phyloP scores from a whole-genome alignment of 1,284 basidiomycete species.

The Sparassis latifolia region DNA sequence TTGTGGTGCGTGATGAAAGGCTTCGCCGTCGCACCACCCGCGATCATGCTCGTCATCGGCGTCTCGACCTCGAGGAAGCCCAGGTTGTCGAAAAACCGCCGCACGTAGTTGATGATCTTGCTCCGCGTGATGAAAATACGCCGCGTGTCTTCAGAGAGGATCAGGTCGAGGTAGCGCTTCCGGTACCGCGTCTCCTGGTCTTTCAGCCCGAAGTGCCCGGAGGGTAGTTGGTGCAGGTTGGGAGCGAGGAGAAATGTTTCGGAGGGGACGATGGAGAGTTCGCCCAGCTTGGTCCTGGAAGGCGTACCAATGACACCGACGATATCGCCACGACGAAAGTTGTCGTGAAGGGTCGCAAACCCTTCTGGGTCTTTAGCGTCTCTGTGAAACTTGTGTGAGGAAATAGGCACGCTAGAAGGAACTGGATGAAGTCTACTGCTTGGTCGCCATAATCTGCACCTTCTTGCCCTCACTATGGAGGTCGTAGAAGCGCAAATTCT shows the following conservation, averaged over 20 bases:
- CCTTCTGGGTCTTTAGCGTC: conserved; percentile 65
- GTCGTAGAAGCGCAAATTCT: conserved; percentile 94
- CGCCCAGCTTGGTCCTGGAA: conserved; percentile 92
- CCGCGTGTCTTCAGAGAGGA: conserved; percentile 89
- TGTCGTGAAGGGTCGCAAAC: conserved; percentile 75
- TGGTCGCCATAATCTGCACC: conserved; percentile 93
- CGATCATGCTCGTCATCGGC: conserved; percentile 96
- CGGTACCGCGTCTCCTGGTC: conserved; percentile 97
- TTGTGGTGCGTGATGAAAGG: conserved; percentile 99
- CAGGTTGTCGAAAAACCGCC: conserved; percentile 85
- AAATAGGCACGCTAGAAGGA: not conserved
- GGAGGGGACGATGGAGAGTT: conserved; percentile 85
- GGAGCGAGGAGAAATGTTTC: conserved; percentile 89
- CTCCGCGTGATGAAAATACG: conserved; percentile 89
- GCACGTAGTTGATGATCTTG: conserved; percentile 86
- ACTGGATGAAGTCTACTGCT: conserved; percentile 53
- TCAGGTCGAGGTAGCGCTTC: conserved; percentile 98
- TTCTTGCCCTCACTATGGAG: conserved; percentile 89
- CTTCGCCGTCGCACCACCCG: conserved; percentile 97
- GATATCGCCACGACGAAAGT: conserved; percentile 94
- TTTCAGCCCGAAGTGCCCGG: conserved; percentile 85
- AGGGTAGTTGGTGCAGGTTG: conserved; percentile 93
- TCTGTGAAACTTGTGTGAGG: conserved; percentile 29
- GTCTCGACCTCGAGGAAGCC: conserved; percentile 99
- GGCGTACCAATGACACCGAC: conserved; percentile 90